These are phyloP conservation scores for Solanum commersonii DNA, from an alignment of 257 asterid genomes.

Conservation along the genomic window DNA sequence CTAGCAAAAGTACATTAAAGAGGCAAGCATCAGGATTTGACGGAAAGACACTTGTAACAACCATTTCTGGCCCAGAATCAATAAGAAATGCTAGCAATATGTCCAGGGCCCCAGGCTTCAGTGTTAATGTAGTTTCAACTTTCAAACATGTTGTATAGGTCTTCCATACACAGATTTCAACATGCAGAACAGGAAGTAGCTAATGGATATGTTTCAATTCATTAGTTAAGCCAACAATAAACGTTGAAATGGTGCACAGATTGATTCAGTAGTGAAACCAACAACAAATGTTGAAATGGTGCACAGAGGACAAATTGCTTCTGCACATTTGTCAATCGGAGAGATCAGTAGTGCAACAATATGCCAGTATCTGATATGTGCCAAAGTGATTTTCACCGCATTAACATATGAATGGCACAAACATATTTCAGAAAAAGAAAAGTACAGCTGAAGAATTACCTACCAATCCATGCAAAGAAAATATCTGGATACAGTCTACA, in stretches of 20 bases:
- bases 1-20: background rate
- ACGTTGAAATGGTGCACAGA: background rate
- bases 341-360: background rate
- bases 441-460: conserved; percentile 28
- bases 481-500: conserved; percentile 64
- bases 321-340: background rate
- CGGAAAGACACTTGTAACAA: background rate
- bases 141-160: background rate
- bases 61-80: background rate
- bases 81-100: background rate
- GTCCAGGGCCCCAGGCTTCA: background rate
- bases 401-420: background rate
- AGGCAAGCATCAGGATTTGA: background rate
- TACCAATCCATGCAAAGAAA: conserved; percentile 97
- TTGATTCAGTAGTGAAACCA: background rate
- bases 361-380: background rate
- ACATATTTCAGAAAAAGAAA: background rate
- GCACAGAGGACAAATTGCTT: background rate
- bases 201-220: background rate
- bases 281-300: background rate
- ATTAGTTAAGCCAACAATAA: background rate
- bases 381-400: background rate
- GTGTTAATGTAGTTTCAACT: background rate
- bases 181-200: background rate
- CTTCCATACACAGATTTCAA: background rate